These are phyloP conservation scores for Themeda triandra DNA, from an alignment of 176 grass and related monocot species.

Conservation along the genomic window DNA sequence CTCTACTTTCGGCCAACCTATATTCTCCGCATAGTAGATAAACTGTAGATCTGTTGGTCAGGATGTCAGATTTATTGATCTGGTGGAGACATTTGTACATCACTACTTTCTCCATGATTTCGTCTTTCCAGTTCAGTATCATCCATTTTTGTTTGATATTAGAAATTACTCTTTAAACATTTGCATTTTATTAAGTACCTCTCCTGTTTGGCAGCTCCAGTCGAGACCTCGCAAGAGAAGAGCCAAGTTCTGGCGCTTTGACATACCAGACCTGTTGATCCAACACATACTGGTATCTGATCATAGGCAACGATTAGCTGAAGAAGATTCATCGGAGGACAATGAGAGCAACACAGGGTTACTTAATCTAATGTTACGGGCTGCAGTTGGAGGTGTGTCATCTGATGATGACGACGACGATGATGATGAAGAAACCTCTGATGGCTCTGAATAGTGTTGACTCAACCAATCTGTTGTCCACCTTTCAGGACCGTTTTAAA, in stretches of 20 bases:
- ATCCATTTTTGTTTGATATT: not conserved
- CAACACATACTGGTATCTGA: conserved; percentile 45
- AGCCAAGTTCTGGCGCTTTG: conserved; percentile 39
- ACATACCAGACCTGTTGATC: conserved; percentile 63
- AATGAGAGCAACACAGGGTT: conserved; percentile 36
- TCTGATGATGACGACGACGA: conserved; percentile 52
- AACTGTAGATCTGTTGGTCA: not conserved
- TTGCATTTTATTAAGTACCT: not conserved
- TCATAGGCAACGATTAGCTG: conserved; percentile 17
- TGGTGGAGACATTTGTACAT: not conserved
- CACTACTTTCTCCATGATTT: not conserved
- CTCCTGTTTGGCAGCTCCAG: conserved; percentile 23
- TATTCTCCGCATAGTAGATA: conserved; percentile 7
- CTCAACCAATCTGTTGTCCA: conserved; percentile 28
- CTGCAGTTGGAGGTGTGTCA: conserved; percentile 40
- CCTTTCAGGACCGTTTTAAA: conserved; percentile 14
- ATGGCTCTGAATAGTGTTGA: conserved; percentile 40
- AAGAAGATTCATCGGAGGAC: conserved; percentile 39
- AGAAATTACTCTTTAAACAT: not conserved
- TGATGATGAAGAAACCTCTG: conserved; percentile 47
- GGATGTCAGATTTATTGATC: not conserved
- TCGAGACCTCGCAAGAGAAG: conserved; percentile 58
- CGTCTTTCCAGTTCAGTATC: not conserved
- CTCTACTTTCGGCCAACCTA: not conserved
- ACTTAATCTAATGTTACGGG: conserved; percentile 48